These are phyloP conservation scores for Aspergillus bertholletiae DNA, from an alignment of 495 filamentous ascomycete genomes.

Conservation along the genomic window DNA sequence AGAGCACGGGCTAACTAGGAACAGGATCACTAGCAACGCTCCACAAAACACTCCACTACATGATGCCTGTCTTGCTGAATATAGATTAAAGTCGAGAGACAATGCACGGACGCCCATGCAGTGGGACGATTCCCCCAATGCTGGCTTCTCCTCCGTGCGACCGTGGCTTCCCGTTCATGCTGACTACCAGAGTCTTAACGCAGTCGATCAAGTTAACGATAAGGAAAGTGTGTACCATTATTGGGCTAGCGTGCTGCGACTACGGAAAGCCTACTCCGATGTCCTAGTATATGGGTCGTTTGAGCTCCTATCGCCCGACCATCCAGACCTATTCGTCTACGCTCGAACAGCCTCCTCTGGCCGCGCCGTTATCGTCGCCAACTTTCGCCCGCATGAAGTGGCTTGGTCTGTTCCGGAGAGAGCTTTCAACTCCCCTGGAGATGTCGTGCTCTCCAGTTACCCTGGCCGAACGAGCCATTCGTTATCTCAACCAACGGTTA, in stretches of 20 bases:
- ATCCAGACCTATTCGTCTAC: slow-evolving; percentile 4
- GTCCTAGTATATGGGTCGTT: slow-evolving; percentile 8
- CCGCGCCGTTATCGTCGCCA: slow-evolving; percentile 1
- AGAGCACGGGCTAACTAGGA: slow-evolving; percentile 17
- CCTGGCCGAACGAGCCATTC: not conserved
- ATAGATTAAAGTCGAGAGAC: slow-evolving; percentile 37
- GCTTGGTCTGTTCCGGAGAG: slow-evolving; percentile 1
- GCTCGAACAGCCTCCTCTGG: not conserved
- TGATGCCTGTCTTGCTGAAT: slow-evolving; percentile 9
- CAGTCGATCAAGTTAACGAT: slow-evolving; percentile 31
- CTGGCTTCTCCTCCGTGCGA: slow-evolving; percentile 38
- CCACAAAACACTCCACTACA: slow-evolving; percentile 13
- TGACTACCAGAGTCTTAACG: slow-evolving; percentile 38
- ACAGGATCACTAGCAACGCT: not conserved
- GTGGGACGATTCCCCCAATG: slow-evolving; percentile 38
- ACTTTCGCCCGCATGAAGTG: slow-evolving; percentile 1
- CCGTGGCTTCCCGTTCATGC: slow-evolving; percentile 54
- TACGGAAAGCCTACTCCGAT: slow-evolving; percentile 39
- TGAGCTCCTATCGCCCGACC: not conserved
- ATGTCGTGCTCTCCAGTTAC: not conserved
- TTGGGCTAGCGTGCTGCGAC: slow-evolving; percentile 34
- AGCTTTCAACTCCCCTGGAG: not conserved
- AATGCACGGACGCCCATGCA: slow-evolving; percentile 45
- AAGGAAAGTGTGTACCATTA: slow-evolving; percentile 33
- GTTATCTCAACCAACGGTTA: not conserved